Percentiles rank a stretch among this genome's conserved stretches.
phyloP scores from a whole-genome alignment of 257 asterid species.

The Jacaranda copaia region DNA sequence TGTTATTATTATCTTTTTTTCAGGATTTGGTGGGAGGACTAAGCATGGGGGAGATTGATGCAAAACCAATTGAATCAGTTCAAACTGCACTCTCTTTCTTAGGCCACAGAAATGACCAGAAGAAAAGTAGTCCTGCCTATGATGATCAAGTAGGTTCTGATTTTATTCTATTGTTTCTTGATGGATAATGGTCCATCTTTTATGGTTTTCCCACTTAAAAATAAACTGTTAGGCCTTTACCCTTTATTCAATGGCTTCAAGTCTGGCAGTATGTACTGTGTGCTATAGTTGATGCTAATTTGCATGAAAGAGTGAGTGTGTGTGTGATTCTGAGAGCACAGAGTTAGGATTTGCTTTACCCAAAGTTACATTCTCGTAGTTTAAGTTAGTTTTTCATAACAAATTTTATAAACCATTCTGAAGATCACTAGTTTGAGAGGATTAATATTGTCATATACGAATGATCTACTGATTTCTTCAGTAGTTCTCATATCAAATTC shows the following conservation, averaged over 20 bases:
- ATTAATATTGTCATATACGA: too few species aligned
- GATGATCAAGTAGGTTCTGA: constrained; percentile 47
- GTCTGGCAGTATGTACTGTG: not conserved
- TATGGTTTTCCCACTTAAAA: not conserved
- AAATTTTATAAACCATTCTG: too few species aligned
- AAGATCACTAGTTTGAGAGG: too few species aligned
- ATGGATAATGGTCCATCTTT: not conserved
- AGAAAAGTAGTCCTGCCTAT: constrained; percentile 37
- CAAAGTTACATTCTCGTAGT: too few species aligned
- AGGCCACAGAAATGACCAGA: constrained; percentile 46
- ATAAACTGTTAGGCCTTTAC: not conserved
- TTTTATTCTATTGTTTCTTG: not conserved
- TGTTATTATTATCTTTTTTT: not conserved
- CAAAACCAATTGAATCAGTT: constrained; percentile 65
- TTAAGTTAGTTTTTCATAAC: too few species aligned
- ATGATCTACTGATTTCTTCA: too few species aligned
- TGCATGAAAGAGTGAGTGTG: too few species aligned
- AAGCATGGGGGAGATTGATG: constrained; percentile 72
- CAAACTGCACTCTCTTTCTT: constrained; percentile 71
- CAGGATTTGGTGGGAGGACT: not conserved
- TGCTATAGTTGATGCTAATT: too few species aligned
- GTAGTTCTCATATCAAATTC: too few species aligned
- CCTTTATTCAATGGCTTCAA: not conserved
- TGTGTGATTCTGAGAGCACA: too few species aligned
- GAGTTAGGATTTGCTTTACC: too few species aligned